Evolutionary conservation across 2,329 filamentous ascomycete genomes (phyloP).

Genomic region (Fusarium anthophilum): DNA sequence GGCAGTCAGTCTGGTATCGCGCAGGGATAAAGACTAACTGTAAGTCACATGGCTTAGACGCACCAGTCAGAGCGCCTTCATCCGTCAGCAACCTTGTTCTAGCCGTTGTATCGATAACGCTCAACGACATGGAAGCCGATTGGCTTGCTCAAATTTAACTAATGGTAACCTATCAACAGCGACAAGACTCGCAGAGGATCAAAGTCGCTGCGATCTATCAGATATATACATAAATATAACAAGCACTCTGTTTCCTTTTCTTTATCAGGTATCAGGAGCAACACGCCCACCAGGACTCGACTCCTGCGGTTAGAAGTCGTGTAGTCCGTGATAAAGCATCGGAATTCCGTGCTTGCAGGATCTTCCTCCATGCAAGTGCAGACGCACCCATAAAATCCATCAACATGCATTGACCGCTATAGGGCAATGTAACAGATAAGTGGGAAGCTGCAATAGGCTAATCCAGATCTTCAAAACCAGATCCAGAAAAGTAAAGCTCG

Average conservation of each 20-base stretch:
- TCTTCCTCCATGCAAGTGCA: background rate
- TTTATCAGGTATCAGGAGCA: no score
- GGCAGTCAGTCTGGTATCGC: background rate
- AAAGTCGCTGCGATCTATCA: no score
- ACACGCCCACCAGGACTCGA: background rate
- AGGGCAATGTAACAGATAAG: background rate
- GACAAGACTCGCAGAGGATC: rapidly evolving
- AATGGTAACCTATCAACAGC: background rate
- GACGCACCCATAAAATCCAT: background rate
- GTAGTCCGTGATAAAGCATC: background rate
- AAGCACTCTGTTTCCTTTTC: background rate
- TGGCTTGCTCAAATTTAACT: background rate
- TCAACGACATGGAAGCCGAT: no score
- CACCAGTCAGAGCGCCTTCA: background rate
- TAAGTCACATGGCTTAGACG: background rate
- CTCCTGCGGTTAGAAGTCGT: rapidly evolving
- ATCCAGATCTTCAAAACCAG: background rate
- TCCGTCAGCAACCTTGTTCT: background rate
- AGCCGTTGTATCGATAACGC: background rate
- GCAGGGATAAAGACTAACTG: background rate
- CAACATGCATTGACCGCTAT: background rate
- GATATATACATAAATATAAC: no score
- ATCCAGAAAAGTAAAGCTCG: background rate
- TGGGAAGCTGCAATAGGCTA: background rate
- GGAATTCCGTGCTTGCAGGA: background rate